Evolutionary conservation across 495 filamentous ascomycete genomes (phyloP), one percentile per base, ranked within the genome.

Genomic region (Podospora fimiseda): DNA sequence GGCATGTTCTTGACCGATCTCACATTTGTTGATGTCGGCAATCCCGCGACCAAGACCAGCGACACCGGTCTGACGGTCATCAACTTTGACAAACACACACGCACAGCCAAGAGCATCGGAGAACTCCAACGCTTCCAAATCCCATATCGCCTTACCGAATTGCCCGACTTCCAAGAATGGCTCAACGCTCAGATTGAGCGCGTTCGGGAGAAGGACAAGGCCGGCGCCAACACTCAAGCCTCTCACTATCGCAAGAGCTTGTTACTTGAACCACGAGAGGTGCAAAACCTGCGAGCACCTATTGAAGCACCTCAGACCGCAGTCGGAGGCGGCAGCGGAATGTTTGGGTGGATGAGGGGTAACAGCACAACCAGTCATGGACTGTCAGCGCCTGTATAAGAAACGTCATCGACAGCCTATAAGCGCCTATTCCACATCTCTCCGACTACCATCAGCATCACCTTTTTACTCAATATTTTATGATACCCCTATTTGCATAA

Each of bases 1-100:
- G 94, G 94, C 45, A 95, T 90, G 58, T 96, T 95, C 64, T 78
- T 97, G 37, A 97, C 94, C 5, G 94, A 85, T 55, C 76, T 90
- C 30, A 88, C 85, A 8, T 89, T 90, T 59, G 86, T 96, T 18
- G 91, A 99, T 63, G 88, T 89, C 53, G 94, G 94, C 52, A 99
- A 99, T 70, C 86, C 87, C 43, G 81, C 87, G 6, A 88, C 77
- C 24, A 83, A 85, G 57, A 65, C 60, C 11, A 63, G 43, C 23
- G 64, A 70, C 45, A 62, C 50, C 5, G 80, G 84, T 27, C 77
- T 86, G 66, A 77, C 80, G 0, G 88, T 96, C 15, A 91, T 99
- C 78, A 99, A 99, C 70, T 99, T 96, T 56, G 93, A 97, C 77
- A 99, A 97, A 71, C 88, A 97, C 64, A 86, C 85, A 64, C 89